These are phyloP conservation scores for Colletotrichum sp. DNA, from an alignment of 2,329 filamentous ascomycete species.

Conservation along the genomic window DNA sequence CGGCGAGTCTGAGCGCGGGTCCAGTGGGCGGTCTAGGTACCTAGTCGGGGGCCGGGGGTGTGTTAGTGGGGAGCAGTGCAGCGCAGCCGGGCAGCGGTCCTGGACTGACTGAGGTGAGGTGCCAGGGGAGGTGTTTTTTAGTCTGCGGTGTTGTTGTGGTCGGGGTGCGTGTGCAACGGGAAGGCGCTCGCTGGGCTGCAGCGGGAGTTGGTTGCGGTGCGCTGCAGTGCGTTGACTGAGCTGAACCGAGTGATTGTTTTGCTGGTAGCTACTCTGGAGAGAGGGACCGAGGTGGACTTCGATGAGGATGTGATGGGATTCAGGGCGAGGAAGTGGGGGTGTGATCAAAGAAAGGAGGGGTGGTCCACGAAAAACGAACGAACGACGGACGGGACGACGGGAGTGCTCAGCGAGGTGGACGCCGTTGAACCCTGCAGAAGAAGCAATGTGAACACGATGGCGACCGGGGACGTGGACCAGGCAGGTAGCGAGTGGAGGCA, in stretches of 20 bases:
- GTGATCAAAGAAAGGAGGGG: background rate
- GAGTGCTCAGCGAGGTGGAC: background rate
- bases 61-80: background rate
- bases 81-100: background rate
- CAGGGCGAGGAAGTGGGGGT: background rate
- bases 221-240: background rate
- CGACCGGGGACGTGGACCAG: background rate
- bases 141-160: background rate
- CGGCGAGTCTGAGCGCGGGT: constrained; percentile 9
- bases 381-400: constrained; percentile 1
- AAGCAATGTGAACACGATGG: background rate
- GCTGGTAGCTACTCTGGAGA: background rate
- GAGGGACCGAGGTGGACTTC: background rate
- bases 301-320: background rate
- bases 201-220: background rate
- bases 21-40: background rate
- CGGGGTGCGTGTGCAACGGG: background rate
- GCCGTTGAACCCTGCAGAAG: background rate
- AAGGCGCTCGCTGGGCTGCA: background rate
- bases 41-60: constrained; percentile 1
- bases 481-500: constrained; percentile 1
- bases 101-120: background rate
- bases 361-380: background rate
- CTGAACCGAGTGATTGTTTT: background rate
- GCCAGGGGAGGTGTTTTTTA: background rate